Base-by-base conservation (phyloP, 768 basidiomycete species). In the Tylopilus sp. region DNA sequence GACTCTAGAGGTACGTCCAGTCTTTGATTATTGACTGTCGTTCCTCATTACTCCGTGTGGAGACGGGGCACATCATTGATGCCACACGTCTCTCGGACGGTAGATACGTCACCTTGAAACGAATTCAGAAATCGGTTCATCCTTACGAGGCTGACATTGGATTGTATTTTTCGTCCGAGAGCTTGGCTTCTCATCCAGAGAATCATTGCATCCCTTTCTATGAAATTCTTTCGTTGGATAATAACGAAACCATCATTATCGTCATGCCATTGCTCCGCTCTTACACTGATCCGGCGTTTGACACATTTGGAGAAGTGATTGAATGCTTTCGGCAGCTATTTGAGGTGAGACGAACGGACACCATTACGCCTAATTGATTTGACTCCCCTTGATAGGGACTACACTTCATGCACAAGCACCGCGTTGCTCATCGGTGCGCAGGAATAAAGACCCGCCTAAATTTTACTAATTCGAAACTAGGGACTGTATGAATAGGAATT, bases 201-300 rank as follows among this genome's bases (percentile, higher is more conserved):
- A 78, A 76, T 26, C 71, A 75, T 45, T 74, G 73, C 13, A 61
- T 73, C 2, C 72, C 68, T 0, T 34, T 74, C 7, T 55, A 65
- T 14, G 70, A 72, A 10, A 22, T 56, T 0, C 14, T 72, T 1
- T 9, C 37, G 40, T 68, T 36, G 46, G 51, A 53, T 0, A 49
- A 60, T 0, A 45, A 50, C 2, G 34, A 64, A 16, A 19, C 0
- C 1, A 29, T 31, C 11, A 63, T 68, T 2, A 44, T 73, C 2
- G 63, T 71, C 2, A 76, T 74, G 70, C 77, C 76, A 0, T 49
- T 73, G 2, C 64, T 77, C 17, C 64, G 67, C 66, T 8, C 54
- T 33, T 2, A n/a, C n/a, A n/a, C n/a, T n/a, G n/a, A n/a, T n/a
- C n/a, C n/a, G n/a, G n/a, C n/a, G n/a, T 73, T 74, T 52, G 49